Evolutionary conservation across 2,329 filamentous ascomycete genomes (phyloP), one percentile per base, ranked within the genome.

Genomic region (Ophiocordyceps polyrhachis-furcata): DNA sequence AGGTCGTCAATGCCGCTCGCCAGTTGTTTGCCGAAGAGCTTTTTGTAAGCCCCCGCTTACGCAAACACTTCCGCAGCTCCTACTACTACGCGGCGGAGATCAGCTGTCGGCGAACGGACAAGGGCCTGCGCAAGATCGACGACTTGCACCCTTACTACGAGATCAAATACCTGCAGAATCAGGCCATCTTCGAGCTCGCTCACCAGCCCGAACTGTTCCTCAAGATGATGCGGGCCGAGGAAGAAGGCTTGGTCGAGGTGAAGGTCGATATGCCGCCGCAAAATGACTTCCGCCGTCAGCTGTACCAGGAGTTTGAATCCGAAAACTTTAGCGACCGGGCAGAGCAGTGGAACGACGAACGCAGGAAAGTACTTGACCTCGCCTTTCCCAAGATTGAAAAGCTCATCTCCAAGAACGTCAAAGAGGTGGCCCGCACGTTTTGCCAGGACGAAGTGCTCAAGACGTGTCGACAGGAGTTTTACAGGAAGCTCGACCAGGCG

Each of bases 111-210:
- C 79, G 91, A 45, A 98, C 91, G 0, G 88, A 96, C 48, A 98
- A 96, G 63, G 91, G 91, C 25, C 67, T 95, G 44, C 83, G 84
- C 46, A 84, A 85, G 56, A 96, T 98, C 52, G 88, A 94, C 53
- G 89, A 96, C 49, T 79, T 91, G 21, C 88, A 96, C 56, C 86
- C 87, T 0, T 96, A 93, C 62, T 96, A 96, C 58, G 91, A 96
- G 61, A 85, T 98, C 67, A 94, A 98, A 62, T 98, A 98, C 54
- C 71, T 98, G 19, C 79, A 86, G 50, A 87, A 91, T 54, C 88
- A 95, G 61, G 83, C 84, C 8, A 82, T 95, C 49, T 68, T 70
- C 40, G 83, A 91, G 51, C 74, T 96, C 47, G 82, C 86, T 3
- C 76, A 79, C 44, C 79, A 83, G 44, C 91, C 91, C 1, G 88